phyloP scores from a whole-genome alignment of 2,329 filamentous ascomycete species.

The Nigrograna mackinnonii region DNA sequence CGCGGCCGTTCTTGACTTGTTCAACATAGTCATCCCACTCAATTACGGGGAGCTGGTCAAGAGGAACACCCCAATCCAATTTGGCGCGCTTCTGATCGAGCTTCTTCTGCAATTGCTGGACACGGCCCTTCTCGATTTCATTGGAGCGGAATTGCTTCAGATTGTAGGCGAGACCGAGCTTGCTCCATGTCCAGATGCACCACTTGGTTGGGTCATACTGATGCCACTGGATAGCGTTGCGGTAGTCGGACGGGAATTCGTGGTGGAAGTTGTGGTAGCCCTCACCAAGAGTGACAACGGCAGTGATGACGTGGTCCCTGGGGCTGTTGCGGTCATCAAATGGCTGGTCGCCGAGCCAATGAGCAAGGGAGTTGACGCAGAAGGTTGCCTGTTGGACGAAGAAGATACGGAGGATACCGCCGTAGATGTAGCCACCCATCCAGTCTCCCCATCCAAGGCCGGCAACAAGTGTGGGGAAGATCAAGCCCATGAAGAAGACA shows the following conservation, averaged over 20 bases:
- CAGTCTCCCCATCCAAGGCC: conserved; percentile 55
- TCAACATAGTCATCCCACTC: conserved; percentile 50
- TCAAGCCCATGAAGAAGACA: conserved; percentile 51
- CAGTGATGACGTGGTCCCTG: conserved; percentile 47
- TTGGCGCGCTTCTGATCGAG: conserved; percentile 48
- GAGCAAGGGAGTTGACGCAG: conserved; percentile 58
- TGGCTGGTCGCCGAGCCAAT: conserved; percentile 55
- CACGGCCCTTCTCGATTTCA: conserved; percentile 49
- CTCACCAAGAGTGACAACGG: conserved; percentile 47
- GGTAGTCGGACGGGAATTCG: conserved; percentile 50
- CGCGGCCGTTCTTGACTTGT: conserved; percentile 46
- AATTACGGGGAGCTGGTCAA: conserved; percentile 47
- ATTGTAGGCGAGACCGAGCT: conserved; percentile 47
- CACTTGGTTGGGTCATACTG: conserved; percentile 51
- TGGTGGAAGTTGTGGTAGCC: conserved; percentile 52
- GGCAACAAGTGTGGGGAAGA: conserved; percentile 53
- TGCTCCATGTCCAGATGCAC: conserved; percentile 48
- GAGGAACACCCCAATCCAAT: conserved; percentile 48
- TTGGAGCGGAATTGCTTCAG: conserved; percentile 50
- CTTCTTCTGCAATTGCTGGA: conserved; percentile 50
- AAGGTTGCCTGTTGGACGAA: conserved; percentile 58
- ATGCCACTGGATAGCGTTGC: conserved; percentile 47
- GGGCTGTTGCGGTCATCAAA: conserved; percentile 50
- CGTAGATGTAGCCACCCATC: conserved; percentile 55
- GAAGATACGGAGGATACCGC: conserved; percentile 56